Percentiles rank a stretch among this genome's conserved stretches.
Conservation (phyloP, 1,139 yeast species). For the Schwanniomyces etchellsii region DNA sequence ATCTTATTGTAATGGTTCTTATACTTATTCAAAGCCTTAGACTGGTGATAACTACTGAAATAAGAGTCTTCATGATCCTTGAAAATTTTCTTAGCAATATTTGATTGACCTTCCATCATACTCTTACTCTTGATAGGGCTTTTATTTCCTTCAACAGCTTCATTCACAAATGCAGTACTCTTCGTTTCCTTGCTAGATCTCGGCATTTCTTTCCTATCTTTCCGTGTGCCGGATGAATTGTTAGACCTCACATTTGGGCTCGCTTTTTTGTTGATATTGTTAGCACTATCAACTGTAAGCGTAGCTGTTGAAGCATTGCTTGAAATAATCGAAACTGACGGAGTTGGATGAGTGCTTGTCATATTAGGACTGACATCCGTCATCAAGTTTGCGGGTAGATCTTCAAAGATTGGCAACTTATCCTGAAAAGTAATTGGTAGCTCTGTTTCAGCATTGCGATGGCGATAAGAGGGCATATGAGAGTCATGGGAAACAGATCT, state of each 20-base stretch:
- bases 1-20: slow-evolving; percentile 45
- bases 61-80: slow-evolving; percentile 5
- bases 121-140: background rate
- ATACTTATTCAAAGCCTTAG: slow-evolving; percentile 17
- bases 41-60: slow-evolving; percentile 2
- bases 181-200: slow-evolving; percentile 1
- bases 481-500: slow-evolving; percentile 44
- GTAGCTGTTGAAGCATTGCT: slow-evolving; percentile 18
- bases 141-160: background rate
- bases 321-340: slow-evolving; percentile 11
- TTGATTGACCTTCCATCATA: background rate
- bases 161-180: background rate
- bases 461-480: slow-evolving; percentile 24
- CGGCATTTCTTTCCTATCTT: background rate
- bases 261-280: slow-evolving; percentile 1
- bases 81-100: slow-evolving; percentile 7
- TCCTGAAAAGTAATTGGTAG: slow-evolving; percentile 26
- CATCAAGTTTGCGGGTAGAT: slow-evolving; percentile 37
- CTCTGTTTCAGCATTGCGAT: slow-evolving; percentile 9
- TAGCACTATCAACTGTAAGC: slow-evolving; percentile 11
- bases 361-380: slow-evolving; percentile 10
- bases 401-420: slow-evolving; percentile 34
- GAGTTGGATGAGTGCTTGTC: slow-evolving; percentile 5
- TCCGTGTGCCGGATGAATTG: background rate
- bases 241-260: background rate